Conservation (phyloP, 169 alveolate genomes). For the Plasmodium ovale region DNA sequence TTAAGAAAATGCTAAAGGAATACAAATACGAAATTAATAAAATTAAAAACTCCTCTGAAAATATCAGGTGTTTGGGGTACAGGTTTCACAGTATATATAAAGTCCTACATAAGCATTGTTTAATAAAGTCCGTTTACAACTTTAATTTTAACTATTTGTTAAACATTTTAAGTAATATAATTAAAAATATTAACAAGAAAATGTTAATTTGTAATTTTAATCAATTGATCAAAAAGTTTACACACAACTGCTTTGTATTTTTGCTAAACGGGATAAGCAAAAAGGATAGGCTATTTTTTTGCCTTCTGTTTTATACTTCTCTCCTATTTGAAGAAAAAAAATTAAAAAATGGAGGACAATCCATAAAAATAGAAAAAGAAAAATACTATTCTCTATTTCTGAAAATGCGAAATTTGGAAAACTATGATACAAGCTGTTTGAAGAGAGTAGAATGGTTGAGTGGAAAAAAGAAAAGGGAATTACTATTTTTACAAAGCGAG, state of each 20-base stretch:
- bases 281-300: slow-evolving; percentile 46
- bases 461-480: slow-evolving; percentile 22
- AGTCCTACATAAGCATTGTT: slow-evolving; percentile 25
- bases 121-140: slow-evolving; percentile 18
- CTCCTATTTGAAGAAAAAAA: slow-evolving; percentile 62
- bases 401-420: background rate
- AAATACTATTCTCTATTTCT: slow-evolving; percentile 53
- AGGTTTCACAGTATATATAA: slow-evolving; percentile 67
- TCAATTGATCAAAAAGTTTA: slow-evolving; percentile 70
- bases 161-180: slow-evolving; percentile 50
- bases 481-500: slow-evolving; percentile 33
- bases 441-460: slow-evolving; percentile 51
- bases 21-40: slow-evolving; percentile 63
- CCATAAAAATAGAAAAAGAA: slow-evolving; percentile 47
- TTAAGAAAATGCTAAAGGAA: slow-evolving; percentile 67
- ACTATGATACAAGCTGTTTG: background rate
- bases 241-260: slow-evolving; percentile 61
- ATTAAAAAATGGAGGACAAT: background rate
- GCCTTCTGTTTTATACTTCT: slow-evolving; percentile 46
- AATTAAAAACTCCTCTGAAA: slow-evolving; percentile 59
- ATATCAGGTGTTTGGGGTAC: slow-evolving; percentile 41
- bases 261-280: slow-evolving; percentile 44
- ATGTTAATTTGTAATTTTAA: slow-evolving; percentile 73
- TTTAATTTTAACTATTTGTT: slow-evolving; percentile 66
- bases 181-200: slow-evolving; percentile 67